A percentile compares a stretch with the other conserved stretches of the same genome.
phyloP scores from a whole-genome alignment of 1,284 basidiomycete genomes.

The Pseudozyma sp. region DNA sequence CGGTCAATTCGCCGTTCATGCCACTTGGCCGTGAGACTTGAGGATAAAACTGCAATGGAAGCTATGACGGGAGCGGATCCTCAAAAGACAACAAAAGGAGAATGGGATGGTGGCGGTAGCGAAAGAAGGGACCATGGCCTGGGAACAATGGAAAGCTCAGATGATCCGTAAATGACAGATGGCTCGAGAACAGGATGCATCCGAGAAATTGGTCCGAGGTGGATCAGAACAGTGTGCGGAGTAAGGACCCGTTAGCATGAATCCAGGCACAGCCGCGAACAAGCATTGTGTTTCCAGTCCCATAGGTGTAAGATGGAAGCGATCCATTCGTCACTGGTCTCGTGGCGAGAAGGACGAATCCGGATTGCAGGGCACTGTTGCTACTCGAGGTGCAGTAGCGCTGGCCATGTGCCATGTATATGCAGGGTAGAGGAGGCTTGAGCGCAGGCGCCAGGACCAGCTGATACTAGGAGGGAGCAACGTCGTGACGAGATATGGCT shows the following conservation, averaged over 20 bases:
- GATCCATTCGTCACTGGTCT: not conserved
- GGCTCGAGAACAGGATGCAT: not conserved
- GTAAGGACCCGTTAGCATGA: not conserved
- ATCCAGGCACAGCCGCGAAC: not conserved
- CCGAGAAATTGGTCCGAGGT: not conserved
- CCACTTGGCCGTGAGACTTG: not conserved
- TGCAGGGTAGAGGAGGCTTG: conserved; percentile 1
- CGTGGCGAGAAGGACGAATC: not conserved
- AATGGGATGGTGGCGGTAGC: not conserved
- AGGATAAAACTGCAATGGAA: conserved; percentile 35
- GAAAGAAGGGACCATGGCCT: not conserved
- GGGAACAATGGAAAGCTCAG: conserved; percentile 1
- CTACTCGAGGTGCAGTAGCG: too few species aligned
- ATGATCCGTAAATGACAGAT: conserved; percentile 10
- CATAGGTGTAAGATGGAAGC: not conserved
- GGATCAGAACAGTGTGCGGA: not conserved
- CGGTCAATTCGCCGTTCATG: too few species aligned
- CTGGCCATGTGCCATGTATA: too few species aligned
- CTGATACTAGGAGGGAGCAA: too few species aligned
- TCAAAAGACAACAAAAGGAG: not conserved
- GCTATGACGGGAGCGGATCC: conserved; percentile 13
- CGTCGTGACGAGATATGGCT: not conserved
- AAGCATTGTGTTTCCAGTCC: not conserved
- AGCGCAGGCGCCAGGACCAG: too few species aligned
- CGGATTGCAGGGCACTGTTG: not conserved